phyloP scores from a whole-genome alignment of 1,284 basidiomycete genomes.

The Rhodotorula sp. region DNA sequence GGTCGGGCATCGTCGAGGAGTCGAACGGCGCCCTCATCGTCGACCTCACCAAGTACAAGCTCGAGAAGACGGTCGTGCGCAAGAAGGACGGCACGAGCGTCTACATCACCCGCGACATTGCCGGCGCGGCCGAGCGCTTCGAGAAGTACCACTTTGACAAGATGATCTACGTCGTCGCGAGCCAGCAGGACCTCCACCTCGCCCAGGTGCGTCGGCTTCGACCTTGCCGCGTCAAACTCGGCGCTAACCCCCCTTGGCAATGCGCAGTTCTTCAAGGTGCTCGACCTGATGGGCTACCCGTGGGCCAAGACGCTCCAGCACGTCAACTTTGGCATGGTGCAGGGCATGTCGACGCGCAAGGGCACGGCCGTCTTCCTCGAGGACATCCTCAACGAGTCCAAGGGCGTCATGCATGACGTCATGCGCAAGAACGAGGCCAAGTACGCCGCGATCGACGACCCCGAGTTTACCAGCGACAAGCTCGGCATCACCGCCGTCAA shows the following conservation, averaged over 20 bases:
- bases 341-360: slow-evolving; percentile 96
- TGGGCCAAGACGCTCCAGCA: slow-evolving; percentile 83
- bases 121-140: slow-evolving; percentile 87
- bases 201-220: slow-evolving; percentile 66
- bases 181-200: slow-evolving; percentile 93
- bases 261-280: slow-evolving; percentile 87
- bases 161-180: slow-evolving; percentile 65
- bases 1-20: slow-evolving; percentile 57
- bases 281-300: slow-evolving; percentile 84
- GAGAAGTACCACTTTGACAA: slow-evolving; percentile 94
- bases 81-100: slow-evolving; percentile 96
- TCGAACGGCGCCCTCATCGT: slow-evolving; percentile 72
- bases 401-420: slow-evolving; percentile 90
- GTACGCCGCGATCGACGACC: slow-evolving; percentile 85
- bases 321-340: slow-evolving; percentile 73
- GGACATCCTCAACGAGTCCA: slow-evolving; percentile 88
- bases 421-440: slow-evolving; percentile 96
- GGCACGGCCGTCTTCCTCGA: slow-evolving; percentile 96
- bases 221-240: too few relatives aligned
- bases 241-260: too few relatives aligned
- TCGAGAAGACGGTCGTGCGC: slow-evolving; percentile 85
- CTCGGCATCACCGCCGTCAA: slow-evolving; percentile 96
- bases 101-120: slow-evolving; percentile 98
- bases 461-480: slow-evolving; percentile 75
- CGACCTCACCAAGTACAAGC: slow-evolving; percentile 81